A percentile compares a stretch with the other conserved stretches of the same genome.
These are phyloP conservation scores for Colletotrichum sp. DNA, from an alignment of 2,329 filamentous ascomycete species.

Conservation along the genomic window DNA sequence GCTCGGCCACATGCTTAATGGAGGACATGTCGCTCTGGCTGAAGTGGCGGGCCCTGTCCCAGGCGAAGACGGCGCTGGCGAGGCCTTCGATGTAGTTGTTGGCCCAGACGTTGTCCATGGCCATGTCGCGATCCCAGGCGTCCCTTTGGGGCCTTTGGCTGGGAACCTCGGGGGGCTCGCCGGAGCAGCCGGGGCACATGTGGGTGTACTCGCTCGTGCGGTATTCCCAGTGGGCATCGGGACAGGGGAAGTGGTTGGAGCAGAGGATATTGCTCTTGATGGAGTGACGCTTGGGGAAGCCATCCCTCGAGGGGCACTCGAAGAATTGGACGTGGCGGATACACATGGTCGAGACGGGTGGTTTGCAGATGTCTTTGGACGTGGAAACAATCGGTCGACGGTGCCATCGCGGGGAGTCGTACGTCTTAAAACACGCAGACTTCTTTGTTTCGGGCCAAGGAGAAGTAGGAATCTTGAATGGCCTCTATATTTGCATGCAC, in stretches of 20 bases:
- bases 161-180: conserved; percentile 13
- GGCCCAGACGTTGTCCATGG: conserved; percentile 5
- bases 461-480: neutral
- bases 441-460: neutral
- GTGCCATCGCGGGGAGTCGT: neutral
- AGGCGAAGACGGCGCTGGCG: neutral
- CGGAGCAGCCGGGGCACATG: conserved; percentile 17
- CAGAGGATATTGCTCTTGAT: conserved; percentile 16
- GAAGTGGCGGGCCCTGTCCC: neutral
- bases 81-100: conserved; percentile 3
- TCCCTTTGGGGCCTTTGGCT: neutral
- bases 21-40: neutral
- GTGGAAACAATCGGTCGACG: neutral
- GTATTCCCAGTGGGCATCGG: conserved; percentile 3
- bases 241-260: conserved; percentile 8
- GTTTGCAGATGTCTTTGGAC: neutral
- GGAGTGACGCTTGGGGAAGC: neutral
- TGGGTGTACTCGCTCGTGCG: conserved; percentile 3
- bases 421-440: neutral
- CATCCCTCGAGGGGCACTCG: neutral
- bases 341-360: neutral
- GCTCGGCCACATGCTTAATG: neutral
- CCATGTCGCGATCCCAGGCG: conserved; percentile 1
- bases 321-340: conserved; percentile 11
- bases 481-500: neutral